These are phyloP conservation scores for Tulasnella calospora DNA, from an alignment of 768 basidiomycete genomes.

Conservation along the genomic window DNA sequence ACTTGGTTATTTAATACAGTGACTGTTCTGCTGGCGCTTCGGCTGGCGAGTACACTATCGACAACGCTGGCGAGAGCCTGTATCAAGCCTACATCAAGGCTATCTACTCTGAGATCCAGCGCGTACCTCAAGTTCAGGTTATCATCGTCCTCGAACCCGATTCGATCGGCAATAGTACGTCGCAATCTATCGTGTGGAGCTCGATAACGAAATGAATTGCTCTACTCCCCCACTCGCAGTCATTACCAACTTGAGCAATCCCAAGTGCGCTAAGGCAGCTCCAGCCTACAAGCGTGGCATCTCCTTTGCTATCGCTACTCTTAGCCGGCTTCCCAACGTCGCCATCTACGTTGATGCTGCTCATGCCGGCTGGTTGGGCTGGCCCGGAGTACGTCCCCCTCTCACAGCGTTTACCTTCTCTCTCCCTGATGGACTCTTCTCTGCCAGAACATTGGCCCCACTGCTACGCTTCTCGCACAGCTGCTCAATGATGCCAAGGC, in stretches of 20 bases:
- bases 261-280: conserved; percentile 37
- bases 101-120: conserved; percentile 30
- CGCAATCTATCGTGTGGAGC: background rate
- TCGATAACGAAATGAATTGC: conserved; percentile 27
- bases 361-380: conserved; percentile 40
- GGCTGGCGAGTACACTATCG: conserved; percentile 36
- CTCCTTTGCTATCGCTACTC: conserved; percentile 35
- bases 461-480: conserved; percentile 36
- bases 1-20: background rate
- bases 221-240: background rate
- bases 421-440: background rate
- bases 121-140: conserved; percentile 34
- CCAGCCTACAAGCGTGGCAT: conserved; percentile 29
- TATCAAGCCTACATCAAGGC: conserved; percentile 32
- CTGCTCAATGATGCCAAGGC: conserved; percentile 34
- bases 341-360: conserved; percentile 38
- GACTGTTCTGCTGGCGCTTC: conserved; percentile 39
- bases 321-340: conserved; percentile 34
- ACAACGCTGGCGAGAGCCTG: conserved; percentile 35
- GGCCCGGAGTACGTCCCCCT: conserved; percentile 24
- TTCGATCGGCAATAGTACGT: conserved; percentile 36
- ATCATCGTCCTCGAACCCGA: conserved; percentile 37
- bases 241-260: conserved; percentile 2
- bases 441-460: conserved; percentile 35
- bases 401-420: background rate